Percentiles rank a stretch among this genome's conserved stretches.
Conservation (phyloP, 805 yeast genomes). For the Metschnikowia colocasiae region DNA sequence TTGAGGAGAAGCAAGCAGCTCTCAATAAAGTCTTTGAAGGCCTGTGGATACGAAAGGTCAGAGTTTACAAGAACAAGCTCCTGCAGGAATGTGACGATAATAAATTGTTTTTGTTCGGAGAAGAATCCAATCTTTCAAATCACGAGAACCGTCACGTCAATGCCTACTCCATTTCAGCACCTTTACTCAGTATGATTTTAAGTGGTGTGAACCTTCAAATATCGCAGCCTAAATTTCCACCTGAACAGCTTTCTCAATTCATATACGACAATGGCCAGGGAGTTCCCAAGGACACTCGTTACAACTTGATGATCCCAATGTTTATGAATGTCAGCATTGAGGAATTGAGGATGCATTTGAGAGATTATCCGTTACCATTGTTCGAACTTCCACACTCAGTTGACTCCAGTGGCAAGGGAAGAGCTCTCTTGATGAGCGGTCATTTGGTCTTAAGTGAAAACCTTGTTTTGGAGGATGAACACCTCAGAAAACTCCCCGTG, state of each 20-base stretch:
- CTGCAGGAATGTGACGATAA: slow-evolving; percentile 14
- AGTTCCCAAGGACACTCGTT: slow-evolving; percentile 65
- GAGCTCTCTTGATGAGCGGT: slow-evolving; percentile 46
- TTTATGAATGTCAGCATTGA: slow-evolving; percentile 50
- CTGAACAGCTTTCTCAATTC: slow-evolving; percentile 51
- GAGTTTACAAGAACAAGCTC: slow-evolving; percentile 34
- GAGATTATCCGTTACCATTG: slow-evolving; percentile 87
- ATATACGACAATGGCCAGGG: slow-evolving; percentile 77
- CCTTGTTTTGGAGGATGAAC: slow-evolving; percentile 45
- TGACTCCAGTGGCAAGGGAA: slow-evolving; percentile 17
- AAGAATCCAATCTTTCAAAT: slow-evolving; percentile 22
- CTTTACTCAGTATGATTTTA: slow-evolving; percentile 32
- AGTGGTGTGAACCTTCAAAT: slow-evolving; percentile 25
- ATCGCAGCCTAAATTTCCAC: slow-evolving; percentile 26
- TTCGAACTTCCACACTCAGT: slow-evolving; percentile 59
- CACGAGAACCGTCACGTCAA: slow-evolving; percentile 24
- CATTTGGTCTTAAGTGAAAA: slow-evolving; percentile 69
- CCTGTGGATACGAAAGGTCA: slow-evolving; percentile 66
- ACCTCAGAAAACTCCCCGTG: slow-evolving; percentile 57
- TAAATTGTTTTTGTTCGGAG: slow-evolving; percentile 33
- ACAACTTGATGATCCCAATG: slow-evolving; percentile 66
- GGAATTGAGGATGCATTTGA: slow-evolving; percentile 65
- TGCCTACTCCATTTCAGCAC: slow-evolving; percentile 33
- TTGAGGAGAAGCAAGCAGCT: slow-evolving; percentile 4
- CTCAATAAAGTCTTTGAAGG: slow-evolving; percentile 11